A percentile compares a stretch with the other conserved stretches of the same genome.
Conservation (phyloP, 306 rosid genomes). For the Castanea mollissima region DNA sequence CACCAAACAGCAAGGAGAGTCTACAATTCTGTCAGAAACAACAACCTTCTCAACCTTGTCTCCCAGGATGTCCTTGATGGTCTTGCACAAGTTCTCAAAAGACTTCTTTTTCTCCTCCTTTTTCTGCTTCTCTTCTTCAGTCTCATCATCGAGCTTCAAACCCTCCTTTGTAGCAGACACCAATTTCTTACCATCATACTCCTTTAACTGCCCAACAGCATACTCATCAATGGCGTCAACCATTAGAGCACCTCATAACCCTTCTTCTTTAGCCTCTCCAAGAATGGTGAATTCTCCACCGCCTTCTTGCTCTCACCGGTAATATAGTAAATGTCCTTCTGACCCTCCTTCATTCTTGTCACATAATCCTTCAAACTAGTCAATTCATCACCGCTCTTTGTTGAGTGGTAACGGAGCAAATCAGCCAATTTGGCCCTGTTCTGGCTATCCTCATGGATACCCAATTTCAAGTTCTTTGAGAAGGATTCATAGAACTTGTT, state of each 20-base stretch:
- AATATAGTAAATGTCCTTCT: conserved; percentile 66
- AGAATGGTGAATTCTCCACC: conserved; percentile 69
- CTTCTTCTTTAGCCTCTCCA: conserved; percentile 68
- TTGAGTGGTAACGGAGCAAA: conserved; percentile 61
- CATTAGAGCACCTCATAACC: conserved; percentile 71
- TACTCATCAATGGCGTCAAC: conserved; percentile 74
- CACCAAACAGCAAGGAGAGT: conserved; percentile 71
- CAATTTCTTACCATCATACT: conserved; percentile 65
- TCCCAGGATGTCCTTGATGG: conserved; percentile 59
- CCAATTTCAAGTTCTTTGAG: conserved; percentile 69
- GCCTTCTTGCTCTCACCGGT: conserved; percentile 77
- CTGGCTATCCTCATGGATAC: conserved; percentile 73
- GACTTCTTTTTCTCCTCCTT: conserved; percentile 67
- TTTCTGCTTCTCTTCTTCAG: conserved; percentile 58
- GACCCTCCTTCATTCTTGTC: conserved; percentile 69
- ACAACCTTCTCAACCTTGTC: conserved; percentile 68
- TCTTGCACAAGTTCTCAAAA: conserved; percentile 56
- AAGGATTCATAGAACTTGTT: conserved; percentile 63
- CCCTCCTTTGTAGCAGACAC: conserved; percentile 78
- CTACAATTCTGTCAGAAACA: conserved; percentile 63
- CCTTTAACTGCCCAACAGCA: conserved; percentile 64
- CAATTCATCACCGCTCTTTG: conserved; percentile 68
- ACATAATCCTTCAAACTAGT: conserved; percentile 74
- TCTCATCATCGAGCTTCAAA: conserved; percentile 57
- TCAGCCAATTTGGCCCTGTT: conserved; percentile 66